phyloP scores from a whole-genome alignment of 2,329 filamentous ascomycete species.

The Cordyceps pruinosa region DNA sequence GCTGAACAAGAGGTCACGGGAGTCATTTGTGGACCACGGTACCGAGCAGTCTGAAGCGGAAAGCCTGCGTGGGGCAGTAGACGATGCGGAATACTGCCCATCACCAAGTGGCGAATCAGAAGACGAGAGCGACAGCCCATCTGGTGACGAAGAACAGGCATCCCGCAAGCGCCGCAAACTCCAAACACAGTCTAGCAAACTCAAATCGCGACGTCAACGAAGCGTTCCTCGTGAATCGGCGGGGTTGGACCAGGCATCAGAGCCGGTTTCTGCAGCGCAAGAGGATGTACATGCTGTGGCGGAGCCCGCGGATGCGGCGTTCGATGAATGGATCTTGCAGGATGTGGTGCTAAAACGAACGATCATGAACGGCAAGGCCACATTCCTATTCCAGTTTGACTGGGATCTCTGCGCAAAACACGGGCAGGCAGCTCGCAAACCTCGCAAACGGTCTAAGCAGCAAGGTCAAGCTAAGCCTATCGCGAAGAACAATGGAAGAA shows the following conservation, averaged over 20 bases:
- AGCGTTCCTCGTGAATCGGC: neutral
- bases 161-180: neutral
- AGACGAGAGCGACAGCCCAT: neutral
- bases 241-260: neutral
- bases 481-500: too few species aligned
- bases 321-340: slow-evolving; percentile 13
- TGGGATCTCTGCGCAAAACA: too few species aligned
- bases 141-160: neutral
- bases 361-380: too few species aligned
- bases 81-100: slow-evolving; percentile 4
- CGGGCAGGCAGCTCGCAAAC: too few species aligned
- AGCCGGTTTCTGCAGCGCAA: neutral
- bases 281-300: neutral
- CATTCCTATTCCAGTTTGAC: too few species aligned
- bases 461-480: too few species aligned
- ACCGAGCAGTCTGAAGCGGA: neutral
- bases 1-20: neutral
- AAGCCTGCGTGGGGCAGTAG: neutral
- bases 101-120: neutral
- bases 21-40: neutral
- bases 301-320: neutral
- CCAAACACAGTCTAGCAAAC: neutral
- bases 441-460: too few species aligned
- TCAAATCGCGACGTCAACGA: neutral
- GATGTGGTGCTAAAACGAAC: too few species aligned